A percentile compares a stretch with the other conserved stretches of the same genome.
These are phyloP conservation scores for Aspergillus taichungensis DNA, from an alignment of 495 filamentous ascomycete species.

Conservation along the genomic window DNA sequence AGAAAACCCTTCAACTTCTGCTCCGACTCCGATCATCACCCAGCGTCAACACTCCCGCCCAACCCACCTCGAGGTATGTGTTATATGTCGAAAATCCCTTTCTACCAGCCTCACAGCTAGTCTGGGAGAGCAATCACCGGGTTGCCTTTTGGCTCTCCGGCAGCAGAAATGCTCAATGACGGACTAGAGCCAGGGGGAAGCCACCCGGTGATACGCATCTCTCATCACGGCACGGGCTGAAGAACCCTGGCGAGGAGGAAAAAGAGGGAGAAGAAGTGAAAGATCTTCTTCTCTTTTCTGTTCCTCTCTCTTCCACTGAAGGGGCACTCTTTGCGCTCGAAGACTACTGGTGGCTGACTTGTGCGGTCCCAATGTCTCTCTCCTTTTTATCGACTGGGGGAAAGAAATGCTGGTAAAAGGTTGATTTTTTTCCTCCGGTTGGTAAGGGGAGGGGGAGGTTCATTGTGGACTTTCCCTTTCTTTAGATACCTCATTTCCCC, in stretches of 20 bases:
- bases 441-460: constrained; percentile 2
- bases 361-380: constrained; percentile 46
- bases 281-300: too few species aligned
- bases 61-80: constrained; percentile 38
- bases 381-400: constrained; percentile 9
- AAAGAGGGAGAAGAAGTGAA: too few species aligned
- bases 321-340: constrained; percentile 92
- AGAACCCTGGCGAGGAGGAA: constrained; percentile 60
- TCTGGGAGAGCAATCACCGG: constrained; percentile 41
- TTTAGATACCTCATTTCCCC: constrained; percentile 70
- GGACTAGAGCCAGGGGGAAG: not conserved
- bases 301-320: too few species aligned
- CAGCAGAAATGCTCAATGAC: not conserved
- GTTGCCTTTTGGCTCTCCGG: constrained; percentile 5
- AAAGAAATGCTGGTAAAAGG: not conserved
- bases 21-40: not conserved
- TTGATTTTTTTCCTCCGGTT: not conserved
- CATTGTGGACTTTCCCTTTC: constrained; percentile 9
- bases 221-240: constrained; percentile 71
- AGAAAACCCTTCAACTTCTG: constrained; percentile 14
- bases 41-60: too few species aligned
- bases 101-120: constrained; percentile 39
- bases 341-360: constrained; percentile 78
- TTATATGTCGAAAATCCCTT: constrained; percentile 10
- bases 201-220: constrained; percentile 60